Conservation (phyloP, 192 early-diverging fungal species). For the Entomortierella lignicola region DNA sequence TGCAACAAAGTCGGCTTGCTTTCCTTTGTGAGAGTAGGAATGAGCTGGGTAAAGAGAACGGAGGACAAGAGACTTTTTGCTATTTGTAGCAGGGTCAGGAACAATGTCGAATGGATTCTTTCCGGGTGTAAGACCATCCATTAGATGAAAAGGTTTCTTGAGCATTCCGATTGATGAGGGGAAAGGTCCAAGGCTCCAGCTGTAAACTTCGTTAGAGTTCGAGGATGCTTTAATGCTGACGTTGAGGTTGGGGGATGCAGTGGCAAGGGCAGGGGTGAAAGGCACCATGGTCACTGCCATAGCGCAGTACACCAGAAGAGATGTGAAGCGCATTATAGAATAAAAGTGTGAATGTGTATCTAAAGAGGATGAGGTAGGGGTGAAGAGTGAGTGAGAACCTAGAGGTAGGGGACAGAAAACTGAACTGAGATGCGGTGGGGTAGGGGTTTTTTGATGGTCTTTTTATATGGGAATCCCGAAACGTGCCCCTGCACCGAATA, state of each 20-base stretch:
- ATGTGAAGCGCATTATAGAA: background rate
- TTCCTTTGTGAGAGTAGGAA: conserved; percentile 26
- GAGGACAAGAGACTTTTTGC: conserved; percentile 1
- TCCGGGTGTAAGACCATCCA: background rate
- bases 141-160: conserved; percentile 11
- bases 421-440: too few relatives aligned
- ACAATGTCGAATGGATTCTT: conserved; percentile 29
- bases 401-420: too few relatives aligned
- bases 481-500: too few relatives aligned
- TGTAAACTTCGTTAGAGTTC: background rate
- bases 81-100: conserved; percentile 8
- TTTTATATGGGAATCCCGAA: too few relatives aligned
- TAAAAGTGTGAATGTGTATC: too few relatives aligned
- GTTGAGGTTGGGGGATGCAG: too few relatives aligned
- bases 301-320: background rate
- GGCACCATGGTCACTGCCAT: background rate
- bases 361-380: too few relatives aligned
- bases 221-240: background rate
- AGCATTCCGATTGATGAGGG: conserved; percentile 14
- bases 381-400: too few relatives aligned
- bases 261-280: background rate
- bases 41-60: conserved; percentile 36
- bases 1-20: conserved; percentile 25
- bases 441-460: too few relatives aligned
- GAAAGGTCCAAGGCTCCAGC: conserved; percentile 15